These are phyloP conservation scores for Macrophomina pseudophaseolina DNA, from an alignment of 2,329 filamentous ascomycete species.

Conservation along the genomic window DNA sequence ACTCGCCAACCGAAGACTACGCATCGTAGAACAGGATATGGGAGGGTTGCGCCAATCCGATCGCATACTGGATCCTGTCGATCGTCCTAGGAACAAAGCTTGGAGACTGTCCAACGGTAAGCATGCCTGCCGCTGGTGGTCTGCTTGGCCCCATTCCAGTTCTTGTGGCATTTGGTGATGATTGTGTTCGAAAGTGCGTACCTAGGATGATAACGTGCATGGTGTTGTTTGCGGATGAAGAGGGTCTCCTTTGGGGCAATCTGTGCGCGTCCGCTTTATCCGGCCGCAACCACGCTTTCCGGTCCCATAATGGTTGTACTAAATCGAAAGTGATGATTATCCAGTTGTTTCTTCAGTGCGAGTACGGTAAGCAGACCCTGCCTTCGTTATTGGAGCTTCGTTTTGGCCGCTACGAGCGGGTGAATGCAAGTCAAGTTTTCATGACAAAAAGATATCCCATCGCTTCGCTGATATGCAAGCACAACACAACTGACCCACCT, in stretches of 20 bases:
- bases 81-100: not conserved
- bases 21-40: not conserved
- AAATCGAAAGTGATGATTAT: no score
- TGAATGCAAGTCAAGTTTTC: not conserved
- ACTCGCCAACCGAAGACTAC: not conserved
- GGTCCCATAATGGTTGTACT: no score
- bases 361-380: no score
- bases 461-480: constrained; percentile 9
- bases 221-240: no score
- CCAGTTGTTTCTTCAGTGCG: no score
- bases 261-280: no score
- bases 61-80: not conserved
- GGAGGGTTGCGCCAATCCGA: not conserved
- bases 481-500: not conserved
- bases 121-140: not conserved
- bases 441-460: not conserved
- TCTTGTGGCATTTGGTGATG: no score
- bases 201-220: no score
- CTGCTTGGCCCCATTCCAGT: not conserved
- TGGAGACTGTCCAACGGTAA: not conserved
- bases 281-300: no score
- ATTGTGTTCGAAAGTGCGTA: no score
- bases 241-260: no score
- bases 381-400: not conserved
- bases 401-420: not conserved